Evolutionary conservation across 805 yeast genomes (phyloP).

Genomic region (Peterozyma xylosa): DNA sequence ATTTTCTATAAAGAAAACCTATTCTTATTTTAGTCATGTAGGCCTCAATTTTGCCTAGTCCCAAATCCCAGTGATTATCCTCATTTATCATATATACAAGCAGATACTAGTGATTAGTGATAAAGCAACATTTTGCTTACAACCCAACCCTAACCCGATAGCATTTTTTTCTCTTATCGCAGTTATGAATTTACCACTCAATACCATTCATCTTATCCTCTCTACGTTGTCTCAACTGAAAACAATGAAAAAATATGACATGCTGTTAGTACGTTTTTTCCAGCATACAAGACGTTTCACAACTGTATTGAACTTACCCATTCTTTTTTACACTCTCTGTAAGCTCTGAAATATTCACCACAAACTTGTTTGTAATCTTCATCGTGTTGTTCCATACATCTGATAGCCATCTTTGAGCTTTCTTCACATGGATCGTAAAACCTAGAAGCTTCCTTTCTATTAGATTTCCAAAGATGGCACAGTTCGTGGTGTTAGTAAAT

Average conservation of each 20-base stretch:
- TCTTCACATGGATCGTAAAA: constrained; percentile 93
- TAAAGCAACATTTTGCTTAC: too few relatives aligned
- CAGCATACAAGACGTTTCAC: background rate
- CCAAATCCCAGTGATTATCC: too few relatives aligned
- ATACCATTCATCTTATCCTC: constrained; percentile 7
- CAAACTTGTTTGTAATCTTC: constrained; percentile 60
- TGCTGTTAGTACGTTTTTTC: background rate
- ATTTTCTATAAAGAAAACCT: too few relatives aligned
- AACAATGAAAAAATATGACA: background rate
- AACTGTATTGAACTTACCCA: constrained; percentile 37
- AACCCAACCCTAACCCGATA: too few relatives aligned
- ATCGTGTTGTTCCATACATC: constrained; percentile 73
- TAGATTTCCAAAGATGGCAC: background rate
- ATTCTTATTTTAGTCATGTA: too few relatives aligned
- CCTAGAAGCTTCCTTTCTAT: constrained; percentile 51
- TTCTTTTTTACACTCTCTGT: constrained; percentile 81
- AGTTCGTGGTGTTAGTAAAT: constrained; percentile 25
- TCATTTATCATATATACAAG: too few relatives aligned
- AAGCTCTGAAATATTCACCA: constrained; percentile 84
- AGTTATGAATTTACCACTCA: constrained; percentile 6
- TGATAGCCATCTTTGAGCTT: constrained; percentile 78
- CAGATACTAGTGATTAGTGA: too few relatives aligned
- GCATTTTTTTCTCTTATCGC: too few relatives aligned
- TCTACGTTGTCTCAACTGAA: constrained; percentile 4
- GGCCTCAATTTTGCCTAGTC: too few relatives aligned